phyloP scores from a whole-genome alignment of 345 rosid genomes.

The Geranium rotundifolium region DNA sequence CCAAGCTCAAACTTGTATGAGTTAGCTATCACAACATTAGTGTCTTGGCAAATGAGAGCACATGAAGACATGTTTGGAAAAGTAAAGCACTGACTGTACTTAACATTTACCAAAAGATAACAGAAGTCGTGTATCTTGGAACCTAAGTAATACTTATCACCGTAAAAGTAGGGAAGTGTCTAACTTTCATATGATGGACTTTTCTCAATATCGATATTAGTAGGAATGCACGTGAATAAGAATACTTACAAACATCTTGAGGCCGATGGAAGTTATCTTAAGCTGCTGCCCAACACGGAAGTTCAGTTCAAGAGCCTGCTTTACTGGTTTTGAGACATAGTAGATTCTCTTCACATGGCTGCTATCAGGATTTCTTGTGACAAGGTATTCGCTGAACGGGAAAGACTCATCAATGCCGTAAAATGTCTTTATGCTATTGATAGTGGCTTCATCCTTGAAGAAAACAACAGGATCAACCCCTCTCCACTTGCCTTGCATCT shows the following conservation, averaged over 20 bases:
- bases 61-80: too few species aligned
- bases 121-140: too few species aligned
- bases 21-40: too few species aligned
- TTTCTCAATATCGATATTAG: too few species aligned
- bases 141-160: too few species aligned
- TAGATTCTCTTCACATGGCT: slow-evolving; percentile 85
- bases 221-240: background rate
- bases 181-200: too few species aligned
- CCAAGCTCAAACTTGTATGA: too few species aligned
- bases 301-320: slow-evolving; percentile 66
- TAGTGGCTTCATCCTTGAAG: slow-evolving; percentile 53
- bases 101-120: too few species aligned
- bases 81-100: too few species aligned
- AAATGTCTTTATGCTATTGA: slow-evolving; percentile 60
- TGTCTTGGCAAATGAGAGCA: too few species aligned
- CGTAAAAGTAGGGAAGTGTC: too few species aligned
- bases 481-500: slow-evolving; percentile 87
- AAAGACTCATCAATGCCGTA: slow-evolving; percentile 77
- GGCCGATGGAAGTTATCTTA: slow-evolving; percentile 82
- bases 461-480: slow-evolving; percentile 88
- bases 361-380: slow-evolving; percentile 68
- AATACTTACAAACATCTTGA: slow-evolving; percentile 90
- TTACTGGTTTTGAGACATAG: slow-evolving; percentile 77
- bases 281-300: slow-evolving; percentile 64
- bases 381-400: slow-evolving; percentile 59